A percentile compares a stretch with the other conserved stretches of the same genome.
Conservation (phyloP, 1,139 yeast species). For the Hyphopichia buzzinii region DNA sequence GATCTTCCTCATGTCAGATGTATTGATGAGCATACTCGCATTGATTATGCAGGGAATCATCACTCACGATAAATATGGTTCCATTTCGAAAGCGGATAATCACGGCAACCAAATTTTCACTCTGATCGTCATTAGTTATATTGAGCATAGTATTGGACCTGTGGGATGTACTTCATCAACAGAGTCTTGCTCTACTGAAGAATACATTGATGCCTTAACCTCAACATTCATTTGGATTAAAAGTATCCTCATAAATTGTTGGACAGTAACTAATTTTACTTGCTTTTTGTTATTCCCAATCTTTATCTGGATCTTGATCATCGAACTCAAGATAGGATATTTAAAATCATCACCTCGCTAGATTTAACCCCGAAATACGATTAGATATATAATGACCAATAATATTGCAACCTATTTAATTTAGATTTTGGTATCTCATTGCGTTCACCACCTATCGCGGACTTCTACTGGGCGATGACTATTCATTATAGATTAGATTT, state of each 20-base stretch:
- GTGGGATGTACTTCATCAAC: background rate
- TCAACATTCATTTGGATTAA: conserved; percentile 5
- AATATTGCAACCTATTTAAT: background rate
- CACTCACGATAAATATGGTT: background rate
- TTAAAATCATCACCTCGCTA: conserved; percentile 1
- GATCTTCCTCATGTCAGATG: conserved; percentile 21
- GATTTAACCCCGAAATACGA: too few species aligned
- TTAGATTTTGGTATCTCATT: too few species aligned
- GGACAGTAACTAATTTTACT: conserved; percentile 21
- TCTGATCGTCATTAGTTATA: conserved; percentile 15
- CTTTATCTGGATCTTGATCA: conserved; percentile 20
- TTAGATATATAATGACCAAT: background rate
- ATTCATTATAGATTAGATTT: too few species aligned
- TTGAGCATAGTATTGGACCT: conserved; percentile 12
- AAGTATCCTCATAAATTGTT: conserved; percentile 15
- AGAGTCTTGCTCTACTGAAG: conserved; percentile 5
- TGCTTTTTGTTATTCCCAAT: conserved; percentile 27
- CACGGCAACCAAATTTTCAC: conserved; percentile 14
- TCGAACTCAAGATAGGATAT: conserved; percentile 15
- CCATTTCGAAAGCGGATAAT: conserved; percentile 1
- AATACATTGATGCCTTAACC: conserved; percentile 5
- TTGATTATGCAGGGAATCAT: conserved; percentile 6
- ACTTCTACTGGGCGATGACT: too few species aligned
- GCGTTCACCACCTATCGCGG: too few species aligned
- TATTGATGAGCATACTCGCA: conserved; percentile 18